Conservation (phyloP, 108 stramenopile genomes). For the Phaeodactylum tricornutum region DNA sequence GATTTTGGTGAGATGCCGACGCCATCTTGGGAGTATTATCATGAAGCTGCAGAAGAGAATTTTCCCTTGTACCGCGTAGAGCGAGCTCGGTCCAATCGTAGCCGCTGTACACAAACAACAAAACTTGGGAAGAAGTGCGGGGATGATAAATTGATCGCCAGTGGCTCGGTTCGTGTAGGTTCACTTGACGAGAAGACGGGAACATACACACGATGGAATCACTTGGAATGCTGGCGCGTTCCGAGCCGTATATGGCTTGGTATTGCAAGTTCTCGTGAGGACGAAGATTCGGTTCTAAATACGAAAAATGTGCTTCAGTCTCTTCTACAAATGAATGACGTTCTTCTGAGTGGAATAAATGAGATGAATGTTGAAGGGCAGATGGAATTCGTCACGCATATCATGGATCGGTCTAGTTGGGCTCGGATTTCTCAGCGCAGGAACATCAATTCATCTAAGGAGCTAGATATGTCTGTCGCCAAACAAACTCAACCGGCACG, state of each 20-base stretch:
- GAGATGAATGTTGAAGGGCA: slow-evolving; percentile 20
- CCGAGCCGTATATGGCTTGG: slow-evolving; percentile 17
- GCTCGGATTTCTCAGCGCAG: too few species aligned
- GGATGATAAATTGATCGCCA: slow-evolving; percentile 1
- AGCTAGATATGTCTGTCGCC: too few species aligned
- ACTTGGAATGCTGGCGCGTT: slow-evolving; percentile 32
- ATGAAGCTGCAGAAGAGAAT: slow-evolving; percentile 21
- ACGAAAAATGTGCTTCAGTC: slow-evolving; percentile 12
- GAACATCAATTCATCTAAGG: slow-evolving; percentile 3
- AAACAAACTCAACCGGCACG: too few species aligned
- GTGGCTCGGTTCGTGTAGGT: slow-evolving; percentile 27
- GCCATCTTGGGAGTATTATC: slow-evolving; percentile 28
- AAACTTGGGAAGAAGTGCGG: not conserved
- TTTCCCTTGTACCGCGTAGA: slow-evolving; percentile 39
- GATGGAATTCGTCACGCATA: slow-evolving; percentile 17
- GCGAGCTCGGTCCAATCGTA: slow-evolving; percentile 19
- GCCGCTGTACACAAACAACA: slow-evolving; percentile 9
- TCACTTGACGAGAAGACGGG: slow-evolving; percentile 21
- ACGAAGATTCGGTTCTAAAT: too few species aligned
- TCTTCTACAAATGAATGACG: slow-evolving; percentile 27
- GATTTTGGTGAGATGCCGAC: slow-evolving; percentile 16
- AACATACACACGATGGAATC: slow-evolving; percentile 34
- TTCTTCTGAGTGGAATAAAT: slow-evolving; percentile 28
- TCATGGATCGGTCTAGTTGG: slow-evolving; percentile 24
- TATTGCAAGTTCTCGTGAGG: slow-evolving; percentile 18